Percentiles rank a stretch among this genome's conserved stretches.
Evolutionary conservation across 1,139 yeast genomes (phyloP).

Genomic region (Geotrichum europaeum): DNA sequence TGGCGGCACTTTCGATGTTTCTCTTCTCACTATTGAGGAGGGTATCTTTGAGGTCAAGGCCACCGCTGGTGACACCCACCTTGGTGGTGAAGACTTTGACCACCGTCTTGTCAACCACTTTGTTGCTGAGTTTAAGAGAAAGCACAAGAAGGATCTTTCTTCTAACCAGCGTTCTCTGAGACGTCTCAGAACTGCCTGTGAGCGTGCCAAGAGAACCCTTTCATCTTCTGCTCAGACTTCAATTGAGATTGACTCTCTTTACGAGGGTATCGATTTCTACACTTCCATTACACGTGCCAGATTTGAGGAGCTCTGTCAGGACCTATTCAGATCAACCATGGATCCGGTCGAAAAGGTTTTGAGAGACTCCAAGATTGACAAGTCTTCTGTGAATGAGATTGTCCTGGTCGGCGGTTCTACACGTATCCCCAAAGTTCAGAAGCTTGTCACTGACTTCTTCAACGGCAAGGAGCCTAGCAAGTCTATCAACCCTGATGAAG

Average conservation of each 20-base stretch:
- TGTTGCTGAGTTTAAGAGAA: slow-evolving; percentile 93
- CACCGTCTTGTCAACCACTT: slow-evolving; percentile 92
- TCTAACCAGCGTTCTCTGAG: slow-evolving; percentile 93
- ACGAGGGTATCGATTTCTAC: slow-evolving; percentile 95
- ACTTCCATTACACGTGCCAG: slow-evolving; percentile 98
- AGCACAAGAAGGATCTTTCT: slow-evolving; percentile 90
- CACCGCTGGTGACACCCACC: slow-evolving; percentile 99
- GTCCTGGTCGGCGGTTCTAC: slow-evolving; percentile 99
- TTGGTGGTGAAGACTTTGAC: slow-evolving; percentile 99
- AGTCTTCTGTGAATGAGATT: slow-evolving; percentile 87
- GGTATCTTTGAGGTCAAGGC: slow-evolving; percentile 99
- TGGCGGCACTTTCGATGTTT: slow-evolving; percentile 99
- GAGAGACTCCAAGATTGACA: slow-evolving; percentile 89
- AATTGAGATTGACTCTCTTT: slow-evolving; percentile 93
- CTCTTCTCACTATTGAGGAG: slow-evolving; percentile 92
- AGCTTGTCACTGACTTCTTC: slow-evolving; percentile 95
- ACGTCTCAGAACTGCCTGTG: slow-evolving; percentile 98
- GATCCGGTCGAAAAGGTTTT: slow-evolving; percentile 98
- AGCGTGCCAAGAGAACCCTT: slow-evolving; percentile 98
- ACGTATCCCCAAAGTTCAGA: slow-evolving; percentile 99
- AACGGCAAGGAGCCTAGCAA: slow-evolving; percentile 62
- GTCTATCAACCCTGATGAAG: slow-evolving; percentile 35
- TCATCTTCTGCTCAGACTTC: slow-evolving; percentile 96
- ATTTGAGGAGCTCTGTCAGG: slow-evolving; percentile 96
- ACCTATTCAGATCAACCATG: slow-evolving; percentile 91